Base-by-base conservation (phyloP, 257 asterid genomes). In the Solanum pinnatisectum region DNA sequence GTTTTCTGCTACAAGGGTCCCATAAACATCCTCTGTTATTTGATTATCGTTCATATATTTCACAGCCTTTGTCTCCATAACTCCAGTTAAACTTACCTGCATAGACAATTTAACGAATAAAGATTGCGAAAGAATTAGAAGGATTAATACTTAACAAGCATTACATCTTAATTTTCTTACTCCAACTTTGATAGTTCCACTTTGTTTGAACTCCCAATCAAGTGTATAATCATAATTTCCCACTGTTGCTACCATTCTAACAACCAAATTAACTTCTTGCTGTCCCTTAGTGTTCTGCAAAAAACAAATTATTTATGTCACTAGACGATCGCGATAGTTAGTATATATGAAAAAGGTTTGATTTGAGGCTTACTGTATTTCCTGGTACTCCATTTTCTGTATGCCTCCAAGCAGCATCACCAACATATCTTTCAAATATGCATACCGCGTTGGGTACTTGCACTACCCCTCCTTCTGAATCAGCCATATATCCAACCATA, bases 141-240 rank as follows among this genome's bases (percentile, higher is more conserved):
- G 23, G 84, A 77, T 14, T 44, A 3, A 74, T 44, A 74, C 13
- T 79, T 8, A 79, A 79, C 85, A 15, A 78, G 37, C 63, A 78
- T 42, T 42, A 78, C 25, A 79, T 44, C 40, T 79, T 27, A 16
- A 79, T 79, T 79, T 79, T 46, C 93, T 93, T 92, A 94, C 98
- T 89, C 93, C 93, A 3, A 93, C 94, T 92, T 91, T 94, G 70
- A 94, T 90, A 46, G 93, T 88, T 30, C 96, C 98, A 89, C 94
- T 92, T 91, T 92, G 92, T 91, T 95, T 94, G 95, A 95, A 95
- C 88, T 92, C 96, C 98, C 98, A 95, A 74, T 94, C 98, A 72
- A 95, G 94, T 49, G 93, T 88, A 46, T 94, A 95, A 71, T 95
- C 98, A 89, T 94, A 94, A 87, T 93, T 95, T 73, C 98, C 98